phyloP scores from a whole-genome alignment of 2,329 filamentous ascomycete genomes.

The Nemania sp. region DNA sequence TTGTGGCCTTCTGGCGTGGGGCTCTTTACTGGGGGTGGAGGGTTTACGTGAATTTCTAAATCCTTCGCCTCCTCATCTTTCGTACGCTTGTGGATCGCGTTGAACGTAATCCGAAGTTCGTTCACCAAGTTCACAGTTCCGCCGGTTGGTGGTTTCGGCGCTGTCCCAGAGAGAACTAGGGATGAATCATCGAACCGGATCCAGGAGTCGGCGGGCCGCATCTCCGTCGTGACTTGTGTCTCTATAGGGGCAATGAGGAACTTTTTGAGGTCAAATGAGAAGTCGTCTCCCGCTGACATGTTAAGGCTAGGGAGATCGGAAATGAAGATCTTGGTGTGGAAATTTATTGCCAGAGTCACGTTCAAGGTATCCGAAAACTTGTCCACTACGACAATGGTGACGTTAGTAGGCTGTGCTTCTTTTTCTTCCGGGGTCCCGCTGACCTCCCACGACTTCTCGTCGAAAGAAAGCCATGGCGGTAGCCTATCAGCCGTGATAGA shows the following conservation, averaged over 20 bases:
- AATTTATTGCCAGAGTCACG: conserved; percentile 59
- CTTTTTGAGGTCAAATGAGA: conserved; percentile 50
- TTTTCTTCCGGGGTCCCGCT: conserved; percentile 73
- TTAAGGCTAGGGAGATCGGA: conserved; percentile 48
- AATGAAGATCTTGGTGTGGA: conserved; percentile 45
- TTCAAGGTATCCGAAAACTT: conserved; percentile 69
- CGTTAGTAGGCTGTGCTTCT: conserved; percentile 69
- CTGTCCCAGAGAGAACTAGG: conserved; percentile 46
- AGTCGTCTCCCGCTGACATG: conserved; percentile 45
- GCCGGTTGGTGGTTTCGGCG: conserved; percentile 34
- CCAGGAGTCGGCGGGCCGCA: conserved; percentile 48
- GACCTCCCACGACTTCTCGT: conserved; percentile 71
- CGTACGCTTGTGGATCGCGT: conserved; percentile 43
- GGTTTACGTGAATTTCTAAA: conserved; percentile 42
- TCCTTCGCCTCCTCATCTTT: conserved; percentile 43
- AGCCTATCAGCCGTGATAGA: conserved; percentile 63
- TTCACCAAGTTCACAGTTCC: conserved; percentile 14
- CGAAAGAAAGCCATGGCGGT: conserved; percentile 77
- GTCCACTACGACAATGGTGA: conserved; percentile 71
- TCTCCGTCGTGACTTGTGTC: conserved; percentile 43
- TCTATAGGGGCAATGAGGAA: conserved; percentile 47
- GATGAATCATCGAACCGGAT: conserved; percentile 48
- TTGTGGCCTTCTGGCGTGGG: conserved; percentile 24
- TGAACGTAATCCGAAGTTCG: conserved; percentile 41
- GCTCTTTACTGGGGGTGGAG: conserved; percentile 22